These are phyloP conservation scores for Podospora fimiseda DNA, from an alignment of 495 filamentous ascomycete genomes.

Conservation along the genomic window DNA sequence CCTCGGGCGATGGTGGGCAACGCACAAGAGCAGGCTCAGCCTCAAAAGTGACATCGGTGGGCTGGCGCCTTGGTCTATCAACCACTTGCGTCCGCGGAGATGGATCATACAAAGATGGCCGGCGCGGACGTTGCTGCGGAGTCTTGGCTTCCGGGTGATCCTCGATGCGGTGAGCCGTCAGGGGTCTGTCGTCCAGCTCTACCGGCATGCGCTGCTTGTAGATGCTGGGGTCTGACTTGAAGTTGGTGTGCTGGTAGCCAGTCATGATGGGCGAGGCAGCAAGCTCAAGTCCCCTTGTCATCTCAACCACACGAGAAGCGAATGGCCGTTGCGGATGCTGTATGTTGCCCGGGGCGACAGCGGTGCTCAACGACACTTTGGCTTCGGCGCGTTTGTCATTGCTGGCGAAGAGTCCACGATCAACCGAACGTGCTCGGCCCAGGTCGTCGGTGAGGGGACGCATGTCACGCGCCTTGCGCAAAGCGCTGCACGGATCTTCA, in stretches of 20 bases:
- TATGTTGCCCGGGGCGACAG: conserved; percentile 57
- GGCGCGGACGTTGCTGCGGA: conserved; percentile 19
- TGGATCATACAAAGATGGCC: conserved; percentile 25
- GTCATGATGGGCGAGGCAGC: conserved; percentile 30
- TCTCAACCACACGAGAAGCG: conserved; percentile 28
- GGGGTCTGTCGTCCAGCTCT: conserved; percentile 31
- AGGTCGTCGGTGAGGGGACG: conserved; percentile 38
- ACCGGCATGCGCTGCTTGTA: conserved; percentile 25
- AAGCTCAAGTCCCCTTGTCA: conserved; percentile 12
- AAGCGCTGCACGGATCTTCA: conserved; percentile 32
- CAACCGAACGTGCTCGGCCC: conserved; percentile 48
- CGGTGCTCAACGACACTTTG: conserved; percentile 54
- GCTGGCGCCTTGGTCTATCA: conserved; percentile 16
- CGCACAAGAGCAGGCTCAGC: conserved; percentile 19
- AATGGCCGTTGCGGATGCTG: conserved; percentile 42
- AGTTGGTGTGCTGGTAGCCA: conserved; percentile 35
- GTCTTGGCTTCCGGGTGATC: conserved; percentile 24
- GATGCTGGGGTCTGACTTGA: conserved; percentile 43
- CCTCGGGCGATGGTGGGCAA: conserved; percentile 48
- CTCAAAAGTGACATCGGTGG: conserved; percentile 8
- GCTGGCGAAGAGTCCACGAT: conserved; percentile 48
- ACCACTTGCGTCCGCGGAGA: conserved; percentile 23
- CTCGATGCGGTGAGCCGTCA: conserved; percentile 37
- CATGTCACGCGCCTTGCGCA: conserved; percentile 44
- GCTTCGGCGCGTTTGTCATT: conserved; percentile 59